Percentiles rank a stretch among this genome's conserved stretches.
Conservation (phyloP, 306 rosid genomes). For the Hippophae gyantsensis region DNA sequence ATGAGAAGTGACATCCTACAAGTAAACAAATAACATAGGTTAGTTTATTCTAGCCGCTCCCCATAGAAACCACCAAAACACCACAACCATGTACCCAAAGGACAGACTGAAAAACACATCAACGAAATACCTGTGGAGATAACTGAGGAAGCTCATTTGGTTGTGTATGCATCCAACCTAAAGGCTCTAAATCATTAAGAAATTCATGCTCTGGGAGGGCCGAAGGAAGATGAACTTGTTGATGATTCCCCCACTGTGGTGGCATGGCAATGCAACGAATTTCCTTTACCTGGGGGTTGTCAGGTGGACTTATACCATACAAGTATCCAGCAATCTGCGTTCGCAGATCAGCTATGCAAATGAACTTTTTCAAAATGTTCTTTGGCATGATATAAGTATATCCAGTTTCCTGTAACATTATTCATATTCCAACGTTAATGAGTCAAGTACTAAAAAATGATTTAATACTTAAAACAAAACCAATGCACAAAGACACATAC, state of each 20-base stretch:
- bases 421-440: slow-evolving; percentile 12
- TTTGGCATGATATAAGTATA: slow-evolving; percentile 98
- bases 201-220: slow-evolving; percentile 97
- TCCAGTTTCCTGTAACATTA: slow-evolving; percentile 87
- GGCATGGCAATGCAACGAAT: slow-evolving; percentile 95
- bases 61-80: neutral
- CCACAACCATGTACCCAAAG: neutral
- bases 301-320: slow-evolving; percentile 96
- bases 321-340: slow-evolving; percentile 91
- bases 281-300: slow-evolving; percentile 97
- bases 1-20: slow-evolving; percentile 91
- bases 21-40: slow-evolving; percentile 6
- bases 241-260: slow-evolving; percentile 98
- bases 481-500: slow-evolving; percentile 20
- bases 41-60: neutral
- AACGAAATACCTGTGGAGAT: slow-evolving; percentile 69
- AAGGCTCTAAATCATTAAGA: slow-evolving; percentile 86
- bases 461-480: no score
- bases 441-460: neutral
- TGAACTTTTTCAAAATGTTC: slow-evolving; percentile 92
- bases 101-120: neutral
- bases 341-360: slow-evolving; percentile 94
- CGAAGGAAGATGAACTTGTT: slow-evolving; percentile 91
- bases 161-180: slow-evolving; percentile 99
- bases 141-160: slow-evolving; percentile 99